Evolutionary conservation across 148 eudicot genomes (phyloP), one percentile per base, ranked within the genome.

Genomic region (Persicaria tinctoria): DNA sequence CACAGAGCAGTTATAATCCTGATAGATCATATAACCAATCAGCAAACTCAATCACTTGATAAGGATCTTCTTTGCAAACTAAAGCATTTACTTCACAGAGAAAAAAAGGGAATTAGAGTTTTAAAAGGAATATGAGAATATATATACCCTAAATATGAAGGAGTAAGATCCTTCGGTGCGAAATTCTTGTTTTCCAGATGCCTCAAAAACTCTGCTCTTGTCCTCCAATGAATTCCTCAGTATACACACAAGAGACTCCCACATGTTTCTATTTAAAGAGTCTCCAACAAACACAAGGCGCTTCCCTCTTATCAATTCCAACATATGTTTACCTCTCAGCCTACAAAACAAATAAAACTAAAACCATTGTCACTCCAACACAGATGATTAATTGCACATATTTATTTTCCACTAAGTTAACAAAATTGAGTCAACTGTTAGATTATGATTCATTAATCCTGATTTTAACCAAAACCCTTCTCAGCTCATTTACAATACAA

Each of bases 181-280:
- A 81, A 92, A 86, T 27, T 89, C 87, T 8, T 62, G 53, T 77
- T 76, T 83, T 18, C 92, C 92, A 79, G 90, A 89, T 51, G 86
- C 91, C 82, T 92, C 97, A 79, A 82, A 88, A 12, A 92, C 91
- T 74, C 77, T 78, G 70, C 68, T 86, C 57, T 88, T 85, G 66
- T 92, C 78, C 70, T 80, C 50, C 69, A 87, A 86, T 6, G 90
- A 81, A 73, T 84, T 86, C 74, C 87, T 73, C 8, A 92, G 87
- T 14, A 83, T 69, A 72, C 97, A 92, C 46, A 92, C 85, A 76
- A 92, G 80, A 41, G 97, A 92, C 41, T 89, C 92, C 97, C 97
- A 92, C 97, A 89, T 92, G 78, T 92, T 92, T 79, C 92, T 88
- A 76, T 89, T 92, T 81, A 92, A 62, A n/a, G 97, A 92, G 79